phyloP scores from a whole-genome alignment of 345 rosid species.

The Salix udensis region DNA sequence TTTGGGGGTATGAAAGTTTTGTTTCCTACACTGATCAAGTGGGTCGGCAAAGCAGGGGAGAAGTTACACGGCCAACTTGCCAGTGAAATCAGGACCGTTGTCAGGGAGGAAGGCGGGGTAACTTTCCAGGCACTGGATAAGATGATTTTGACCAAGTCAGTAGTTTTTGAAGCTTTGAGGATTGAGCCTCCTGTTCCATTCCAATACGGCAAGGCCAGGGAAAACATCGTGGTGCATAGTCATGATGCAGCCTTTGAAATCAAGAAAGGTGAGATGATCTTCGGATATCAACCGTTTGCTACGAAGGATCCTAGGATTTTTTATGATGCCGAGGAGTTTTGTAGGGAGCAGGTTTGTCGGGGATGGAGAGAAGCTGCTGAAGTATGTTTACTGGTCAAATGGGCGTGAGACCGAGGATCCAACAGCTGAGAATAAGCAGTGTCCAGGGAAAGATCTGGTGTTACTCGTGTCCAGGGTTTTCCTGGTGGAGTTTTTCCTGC shows the following conservation, averaged over 20 bases:
- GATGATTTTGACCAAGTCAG: constrained; percentile 47
- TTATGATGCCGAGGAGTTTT: constrained; percentile 35
- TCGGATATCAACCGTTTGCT: constrained; percentile 50
- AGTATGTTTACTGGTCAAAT: constrained; percentile 53
- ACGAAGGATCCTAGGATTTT: constrained; percentile 42
- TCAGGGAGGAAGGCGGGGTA: constrained; percentile 23
- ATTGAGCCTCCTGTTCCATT: constrained; percentile 45
- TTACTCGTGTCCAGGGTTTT: constrained; percentile 32
- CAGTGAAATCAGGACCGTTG: constrained; percentile 37
- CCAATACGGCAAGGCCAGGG: constrained; percentile 45
- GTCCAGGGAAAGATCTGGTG: constrained; percentile 51
- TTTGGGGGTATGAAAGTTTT: constrained; percentile 35
- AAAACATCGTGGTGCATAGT: constrained; percentile 35
- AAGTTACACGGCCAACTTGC: constrained; percentile 32
- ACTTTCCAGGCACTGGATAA: constrained; percentile 30
- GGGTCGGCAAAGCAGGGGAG: constrained; percentile 39
- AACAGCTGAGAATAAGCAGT: constrained; percentile 46
- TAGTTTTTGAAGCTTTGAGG: constrained; percentile 38
- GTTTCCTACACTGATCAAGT: constrained; percentile 39
- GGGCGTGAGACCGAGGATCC: constrained; percentile 40
- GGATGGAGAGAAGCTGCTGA: constrained; percentile 39
- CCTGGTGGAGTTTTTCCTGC: constrained; percentile 47
- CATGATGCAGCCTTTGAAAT: constrained; percentile 44
- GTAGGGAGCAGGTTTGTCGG: constrained; percentile 43
- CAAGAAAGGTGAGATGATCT: constrained; percentile 48